Evolutionary conservation across 257 asterid genomes (phyloP), one percentile per base, ranked within the genome.

Genomic region (Asclepias syriaca): DNA sequence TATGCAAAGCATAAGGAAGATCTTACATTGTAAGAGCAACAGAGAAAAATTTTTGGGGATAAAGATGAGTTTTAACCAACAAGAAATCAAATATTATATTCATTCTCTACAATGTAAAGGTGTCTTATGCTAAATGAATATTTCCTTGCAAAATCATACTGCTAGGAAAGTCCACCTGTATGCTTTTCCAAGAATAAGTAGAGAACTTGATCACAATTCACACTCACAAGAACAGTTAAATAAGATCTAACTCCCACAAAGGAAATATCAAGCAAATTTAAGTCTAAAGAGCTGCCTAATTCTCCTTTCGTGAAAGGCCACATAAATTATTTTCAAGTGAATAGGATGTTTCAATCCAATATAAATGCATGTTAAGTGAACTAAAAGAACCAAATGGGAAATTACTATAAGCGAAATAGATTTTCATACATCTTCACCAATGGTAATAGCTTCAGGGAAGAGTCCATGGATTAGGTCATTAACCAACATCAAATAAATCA

Each of bases 381-480:
- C 22, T 63, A 74, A 57, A 10, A 66, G 60, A 19, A 68, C 6
- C 19, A 29, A 16, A 27, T 58, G 14, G 58, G 24, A 57, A 22
- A 37, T 21, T 57, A 21, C 13, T 29, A 37, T 6, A 24, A 9
- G 51, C 32, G 69, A 65, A 72, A 77, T 40, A 70, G 53, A 51
- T 71, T 69, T 72, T 78, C 96, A 71, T 86, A 95, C 99, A 87
- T 95, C 99, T 90, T 95, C 99, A 66, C 98, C 99, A 64, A 95
- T 71, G 60, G 92, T 68, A 74, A 92, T 86, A 63, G 97, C 94
- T 73, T 86, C 89, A 21, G 99, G 99, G 81, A 87, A 95, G 69
- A 95, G 93, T 69, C 96, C 96, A 4, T 92, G 98, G 61, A 95
- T 92, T 75, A 95, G 85, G 85, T 95, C 98, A 74, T 92, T 92